Conservation (phyloP, 768 basidiomycete species). For the Gymnopilus dilepis region DNA sequence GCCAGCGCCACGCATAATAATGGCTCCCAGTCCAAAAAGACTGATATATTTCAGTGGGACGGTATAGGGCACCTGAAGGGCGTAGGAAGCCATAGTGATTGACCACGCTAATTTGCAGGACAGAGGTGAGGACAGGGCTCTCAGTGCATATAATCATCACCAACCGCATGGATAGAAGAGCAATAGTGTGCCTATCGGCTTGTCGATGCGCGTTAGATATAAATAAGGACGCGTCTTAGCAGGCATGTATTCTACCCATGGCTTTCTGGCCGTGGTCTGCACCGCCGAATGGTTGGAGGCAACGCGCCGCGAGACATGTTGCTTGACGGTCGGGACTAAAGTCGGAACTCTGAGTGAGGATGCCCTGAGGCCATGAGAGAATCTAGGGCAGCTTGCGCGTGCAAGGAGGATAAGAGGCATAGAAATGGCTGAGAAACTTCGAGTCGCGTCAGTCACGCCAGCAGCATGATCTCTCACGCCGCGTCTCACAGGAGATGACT, state of each 20-base stretch:
- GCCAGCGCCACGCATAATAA: slow-evolving; percentile 97
- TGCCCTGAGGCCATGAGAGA: neutral
- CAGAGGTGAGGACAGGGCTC: neutral
- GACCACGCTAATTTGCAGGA: slow-evolving; percentile 79
- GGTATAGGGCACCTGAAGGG: slow-evolving; percentile 66
- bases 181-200: slow-evolving; percentile 92
- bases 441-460: no score
- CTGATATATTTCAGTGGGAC: slow-evolving; percentile 76
- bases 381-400: slow-evolving; percentile 10
- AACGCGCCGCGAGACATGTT: neutral
- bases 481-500: no score
- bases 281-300: neutral
- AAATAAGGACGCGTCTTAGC: slow-evolving; percentile 73
- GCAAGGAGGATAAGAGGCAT: slow-evolving; percentile 9
- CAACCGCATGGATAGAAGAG: slow-evolving; percentile 94
- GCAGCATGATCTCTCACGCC: no score
- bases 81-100: slow-evolving; percentile 95
- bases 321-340: neutral
- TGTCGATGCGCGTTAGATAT: slow-evolving; percentile 88
- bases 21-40: slow-evolving; percentile 87
- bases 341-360: neutral
- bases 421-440: neutral
- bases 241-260: slow-evolving; percentile 77
- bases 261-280: slow-evolving; percentile 23
- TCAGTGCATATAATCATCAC: slow-evolving; percentile 32